phyloP scores from a whole-genome alignment of 345 rosid species.

The Citrus unshiu region DNA sequence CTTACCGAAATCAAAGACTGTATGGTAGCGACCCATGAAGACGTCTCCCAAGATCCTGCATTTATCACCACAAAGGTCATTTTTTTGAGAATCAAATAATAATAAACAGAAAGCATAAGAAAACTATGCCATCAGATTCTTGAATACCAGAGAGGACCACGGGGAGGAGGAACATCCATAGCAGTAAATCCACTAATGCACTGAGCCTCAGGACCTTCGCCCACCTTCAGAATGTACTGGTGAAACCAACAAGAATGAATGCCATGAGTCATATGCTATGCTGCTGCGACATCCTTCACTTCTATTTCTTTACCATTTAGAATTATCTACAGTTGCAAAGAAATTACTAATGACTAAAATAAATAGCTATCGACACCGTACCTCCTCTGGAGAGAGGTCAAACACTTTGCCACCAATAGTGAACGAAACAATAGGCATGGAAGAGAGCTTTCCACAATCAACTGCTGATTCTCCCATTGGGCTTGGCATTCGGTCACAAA shows the following conservation, averaged over 20 bases:
- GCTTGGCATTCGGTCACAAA: constrained; percentile 79
- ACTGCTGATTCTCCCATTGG: constrained; percentile 85
- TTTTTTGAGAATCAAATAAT: background rate
- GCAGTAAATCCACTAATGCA: constrained; percentile 92
- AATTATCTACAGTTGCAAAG: background rate
- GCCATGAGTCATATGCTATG: background rate
- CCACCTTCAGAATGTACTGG: constrained; percentile 87
- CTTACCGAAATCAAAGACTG: constrained; percentile 80
- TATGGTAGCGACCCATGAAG: constrained; percentile 93
- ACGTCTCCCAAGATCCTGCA: constrained; percentile 92
- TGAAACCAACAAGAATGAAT: constrained; percentile 14
- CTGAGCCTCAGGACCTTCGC: constrained; percentile 68
- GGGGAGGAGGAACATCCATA: constrained; percentile 81
- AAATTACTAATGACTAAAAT: background rate
- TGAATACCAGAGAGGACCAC: constrained; percentile 91
- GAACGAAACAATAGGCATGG: constrained; percentile 82
- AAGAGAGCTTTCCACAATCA: constrained; percentile 62
- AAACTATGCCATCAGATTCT: background rate
- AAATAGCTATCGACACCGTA: constrained; percentile 12
- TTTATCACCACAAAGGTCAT: background rate
- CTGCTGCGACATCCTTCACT: background rate
- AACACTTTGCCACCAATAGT: constrained; percentile 72
- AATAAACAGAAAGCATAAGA: background rate
- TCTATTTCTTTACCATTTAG: background rate
- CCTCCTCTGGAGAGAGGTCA: constrained; percentile 71